Evolutionary conservation across 306 rosid species (phyloP), one percentile per base, ranked within the genome.

Genomic region (Vigna mungo): DNA sequence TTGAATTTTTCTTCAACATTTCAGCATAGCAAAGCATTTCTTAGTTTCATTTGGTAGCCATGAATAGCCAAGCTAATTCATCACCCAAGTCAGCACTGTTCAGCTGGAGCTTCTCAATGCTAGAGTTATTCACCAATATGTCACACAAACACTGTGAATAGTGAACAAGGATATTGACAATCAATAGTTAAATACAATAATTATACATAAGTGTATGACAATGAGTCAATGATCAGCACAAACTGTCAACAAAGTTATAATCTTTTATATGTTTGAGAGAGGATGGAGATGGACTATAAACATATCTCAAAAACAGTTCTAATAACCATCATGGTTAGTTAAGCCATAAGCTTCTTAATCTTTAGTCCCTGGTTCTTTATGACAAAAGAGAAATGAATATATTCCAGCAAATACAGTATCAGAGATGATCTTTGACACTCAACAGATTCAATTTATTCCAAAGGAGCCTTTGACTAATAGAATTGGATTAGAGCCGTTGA

Each of bases 41-140:
- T 78, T 68, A 80, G 71, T 75, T 72, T 74, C 82, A 63, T 67
- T 41, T 47, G 48, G 43, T 58, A 71, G 44, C 43, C 61, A 34
- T 16, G 36, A 21, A 37, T 68, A 64, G 73, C 18, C 78, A 68
- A 83, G 72, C 97, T 83, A 82, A 95, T 97, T 92, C 97, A 82
- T 95, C 98, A 46, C 98, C 94, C 81, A 95, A 48, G 86, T 92
- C 93, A 65, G 93, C 83, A 87, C 98, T 95, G 86, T 92, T 95
- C 78, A 95, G 85, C 86, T 81, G 96, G 78, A 95, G 98, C 84
- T 88, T 89, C 81, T 91, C 87, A 83, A 95, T 87, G 80, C 92
- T 86, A 41, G 91, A 68, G 88, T 95, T 95, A 55, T 82, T 66
- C 78, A 56, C 89, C 92, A 95, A 72, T 76, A 92, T 87, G 74